A percentile compares a stretch with the other conserved stretches of the same genome.
phyloP scores from a whole-genome alignment of 371 early-diverging fungal genomes.

The Mucor saturninus region DNA sequence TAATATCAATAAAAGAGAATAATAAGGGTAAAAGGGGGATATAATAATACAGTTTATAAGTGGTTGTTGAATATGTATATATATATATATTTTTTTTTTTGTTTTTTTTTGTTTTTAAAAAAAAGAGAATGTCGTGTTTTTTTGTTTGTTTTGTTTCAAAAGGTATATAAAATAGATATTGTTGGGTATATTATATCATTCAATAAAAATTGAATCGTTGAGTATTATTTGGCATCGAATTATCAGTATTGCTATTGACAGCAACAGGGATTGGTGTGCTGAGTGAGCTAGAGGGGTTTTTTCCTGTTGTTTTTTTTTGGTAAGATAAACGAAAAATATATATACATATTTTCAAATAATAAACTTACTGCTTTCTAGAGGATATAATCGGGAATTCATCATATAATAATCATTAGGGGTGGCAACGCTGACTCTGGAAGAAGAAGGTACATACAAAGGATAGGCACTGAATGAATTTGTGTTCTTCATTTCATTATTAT shows the following conservation, averaged over 20 bases:
- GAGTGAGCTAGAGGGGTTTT: slow-evolving; percentile 27
- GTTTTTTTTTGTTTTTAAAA: not conserved
- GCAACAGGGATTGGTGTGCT: slow-evolving; percentile 30
- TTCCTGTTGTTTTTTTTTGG: slow-evolving; percentile 8
- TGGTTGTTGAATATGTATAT: not conserved
- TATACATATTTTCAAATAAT: not conserved
- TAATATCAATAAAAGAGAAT: not conserved
- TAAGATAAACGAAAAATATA: not conserved
- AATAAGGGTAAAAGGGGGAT: not conserved
- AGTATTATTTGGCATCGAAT: slow-evolving; percentile 14
- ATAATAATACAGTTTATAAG: slow-evolving; percentile 2
- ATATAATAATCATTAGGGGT: slow-evolving; percentile 13
- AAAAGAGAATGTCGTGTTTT: not conserved
- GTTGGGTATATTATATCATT: slow-evolving; percentile 5
- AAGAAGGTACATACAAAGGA: slow-evolving; percentile 7
- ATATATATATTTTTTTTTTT: not conserved
- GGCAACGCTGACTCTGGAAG: slow-evolving; percentile 13
- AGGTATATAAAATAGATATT: not conserved
- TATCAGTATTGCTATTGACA: slow-evolving; percentile 8
- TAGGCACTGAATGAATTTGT: not conserved
- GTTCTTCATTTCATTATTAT: not conserved
- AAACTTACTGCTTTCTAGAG: slow-evolving; percentile 20
- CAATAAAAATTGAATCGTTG: slow-evolving; percentile 19
- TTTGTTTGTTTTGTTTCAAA: not conserved
- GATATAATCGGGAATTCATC: slow-evolving; percentile 8